Conservation (phyloP, 306 rosid species). For the Citrullus mucosospermus region DNA sequence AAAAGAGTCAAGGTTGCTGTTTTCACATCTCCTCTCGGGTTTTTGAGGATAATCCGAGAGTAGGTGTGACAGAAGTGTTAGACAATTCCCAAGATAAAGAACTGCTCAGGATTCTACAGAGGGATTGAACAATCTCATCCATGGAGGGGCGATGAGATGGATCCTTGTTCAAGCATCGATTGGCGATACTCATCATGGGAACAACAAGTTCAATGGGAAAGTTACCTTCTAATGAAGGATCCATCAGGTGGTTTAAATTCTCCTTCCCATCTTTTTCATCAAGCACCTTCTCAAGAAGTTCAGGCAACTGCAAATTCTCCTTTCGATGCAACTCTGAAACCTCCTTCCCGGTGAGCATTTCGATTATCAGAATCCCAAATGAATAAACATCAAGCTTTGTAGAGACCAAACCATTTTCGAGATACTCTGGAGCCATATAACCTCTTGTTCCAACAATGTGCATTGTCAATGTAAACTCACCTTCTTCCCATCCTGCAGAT, state of each 20-base stretch:
- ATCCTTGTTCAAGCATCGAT: constrained; percentile 43
- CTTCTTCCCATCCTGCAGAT: constrained; percentile 31
- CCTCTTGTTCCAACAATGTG: constrained; percentile 89
- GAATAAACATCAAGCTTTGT: constrained; percentile 73
- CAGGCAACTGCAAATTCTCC: constrained; percentile 23
- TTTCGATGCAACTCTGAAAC: constrained; percentile 25
- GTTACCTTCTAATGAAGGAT: constrained; percentile 30
- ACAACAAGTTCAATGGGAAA: constrained; percentile 54
- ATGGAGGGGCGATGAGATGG: constrained; percentile 50
- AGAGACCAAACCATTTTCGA: constrained; percentile 71
- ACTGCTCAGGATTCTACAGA: constrained; percentile 39
- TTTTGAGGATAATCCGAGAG: too few relatives aligned
- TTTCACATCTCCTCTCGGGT: too few relatives aligned
- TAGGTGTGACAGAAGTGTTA: not conserved
- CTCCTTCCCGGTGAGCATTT: constrained; percentile 64
- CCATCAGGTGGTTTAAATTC: constrained; percentile 40
- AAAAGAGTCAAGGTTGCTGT: too few relatives aligned
- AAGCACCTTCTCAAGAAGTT: constrained; percentile 18
- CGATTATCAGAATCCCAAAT: constrained; percentile 62
- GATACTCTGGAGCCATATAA: constrained; percentile 85
- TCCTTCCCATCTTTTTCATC: constrained; percentile 22
- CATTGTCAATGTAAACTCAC: constrained; percentile 44
- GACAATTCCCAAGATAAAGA: constrained; percentile 61
- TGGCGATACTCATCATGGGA: constrained; percentile 27
- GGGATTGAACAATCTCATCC: constrained; percentile 51